Base-by-base conservation (phyloP, 495 filamentous ascomycete species). In the Xylaria intraflava region DNA sequence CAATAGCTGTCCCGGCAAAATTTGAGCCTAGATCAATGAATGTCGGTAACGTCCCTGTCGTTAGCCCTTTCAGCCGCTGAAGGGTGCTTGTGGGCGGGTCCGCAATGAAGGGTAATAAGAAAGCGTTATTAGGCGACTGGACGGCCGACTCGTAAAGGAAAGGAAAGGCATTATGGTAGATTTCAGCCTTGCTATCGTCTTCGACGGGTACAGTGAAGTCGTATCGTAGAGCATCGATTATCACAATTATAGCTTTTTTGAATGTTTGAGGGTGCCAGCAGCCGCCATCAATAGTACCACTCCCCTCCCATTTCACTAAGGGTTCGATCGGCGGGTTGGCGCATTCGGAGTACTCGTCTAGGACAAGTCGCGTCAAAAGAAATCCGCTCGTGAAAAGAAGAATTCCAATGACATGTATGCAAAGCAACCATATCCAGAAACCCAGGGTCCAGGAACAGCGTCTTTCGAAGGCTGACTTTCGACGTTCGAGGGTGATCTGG, bases 181-280 rank as follows among this genome's bases (percentile, higher is more conserved):
- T 76, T 53, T 84, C 81, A 7, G 78, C 73, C n/a, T 67, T 62
- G 29, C 51, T 51, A n/a, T 59, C 62, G 20, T 86, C 70, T 9
- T 68, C 66, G 53, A 87, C 85, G 0, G 94, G 93, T 16, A 97
- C 81, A 0, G 93, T 95, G 64, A 98, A 98, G 65, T 98, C 93
- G 69, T 96, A 98, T 40, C 93, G 85, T 51, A 98, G 76, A 43
- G 93, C 93, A 69, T 98, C 93, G 41, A 98, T 87, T 31, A 98
- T 79, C 41, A 98, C 81, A 22, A 98, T 78, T 49, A 98, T 82
- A 6, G 92, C 93, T 63, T 90, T 91, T 54, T 93, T 79, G 64
- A 97, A 98, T 17, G 81, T 88, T 70, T 88, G 92, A 17, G 88
- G 88, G 67, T 97, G 90, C 93, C 93, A 98, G 75, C 93, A 98